These are phyloP conservation scores for Scheffersomyces segobiensis DNA, from an alignment of 1,139 yeast species.

Conservation along the genomic window DNA sequence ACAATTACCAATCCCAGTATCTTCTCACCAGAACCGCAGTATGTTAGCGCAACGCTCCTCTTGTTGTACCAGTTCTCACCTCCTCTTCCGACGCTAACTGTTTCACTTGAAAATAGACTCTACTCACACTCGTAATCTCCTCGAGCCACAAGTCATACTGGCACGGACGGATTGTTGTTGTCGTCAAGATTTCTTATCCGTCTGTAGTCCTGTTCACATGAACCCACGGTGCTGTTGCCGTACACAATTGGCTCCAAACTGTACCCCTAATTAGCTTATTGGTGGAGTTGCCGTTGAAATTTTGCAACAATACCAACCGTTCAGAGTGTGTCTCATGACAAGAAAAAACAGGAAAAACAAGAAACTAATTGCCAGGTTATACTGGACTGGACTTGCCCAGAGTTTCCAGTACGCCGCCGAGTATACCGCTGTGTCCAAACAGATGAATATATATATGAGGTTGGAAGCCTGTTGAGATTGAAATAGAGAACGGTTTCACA, in stretches of 20 bases:
- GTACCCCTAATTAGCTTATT: background rate
- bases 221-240: background rate
- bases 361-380: background rate
- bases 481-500: background rate
- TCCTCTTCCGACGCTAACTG: background rate
- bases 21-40: background rate
- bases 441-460: background rate
- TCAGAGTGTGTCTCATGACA: background rate
- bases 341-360: background rate
- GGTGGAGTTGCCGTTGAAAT: background rate
- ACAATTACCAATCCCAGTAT: background rate
- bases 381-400: background rate
- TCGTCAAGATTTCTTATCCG: too few species aligned
- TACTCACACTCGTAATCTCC: background rate
- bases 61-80: too few species aligned
- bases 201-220: background rate
- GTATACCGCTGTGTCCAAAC: background rate
- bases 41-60: background rate
- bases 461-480: background rate
- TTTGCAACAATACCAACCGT: background rate
- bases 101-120: background rate
- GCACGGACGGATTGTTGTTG: too few species aligned
- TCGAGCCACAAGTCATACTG: background rate
- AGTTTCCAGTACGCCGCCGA: background rate
- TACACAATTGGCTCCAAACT: background rate